Conservation (phyloP, 1,284 basidiomycete genomes). For the Ceratobasidium sp. region DNA sequence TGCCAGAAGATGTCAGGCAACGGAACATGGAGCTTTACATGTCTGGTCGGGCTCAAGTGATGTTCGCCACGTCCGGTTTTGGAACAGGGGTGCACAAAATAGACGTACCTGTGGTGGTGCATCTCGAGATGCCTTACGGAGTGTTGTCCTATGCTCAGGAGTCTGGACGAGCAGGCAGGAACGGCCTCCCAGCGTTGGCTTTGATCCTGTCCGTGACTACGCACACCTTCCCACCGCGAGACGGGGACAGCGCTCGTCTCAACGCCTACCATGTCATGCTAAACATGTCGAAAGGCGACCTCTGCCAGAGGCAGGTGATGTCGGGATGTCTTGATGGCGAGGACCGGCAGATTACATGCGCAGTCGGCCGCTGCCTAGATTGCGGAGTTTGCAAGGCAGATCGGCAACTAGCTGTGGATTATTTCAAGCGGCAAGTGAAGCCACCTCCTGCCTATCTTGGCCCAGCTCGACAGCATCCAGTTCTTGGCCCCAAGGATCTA, state of each 20-base stretch:
- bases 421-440: not conserved
- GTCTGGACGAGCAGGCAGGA: not conserved
- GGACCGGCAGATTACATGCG: no score
- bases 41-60: not conserved
- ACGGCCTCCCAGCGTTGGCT: not conserved
- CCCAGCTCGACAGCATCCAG: no score
- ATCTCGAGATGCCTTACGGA: not conserved
- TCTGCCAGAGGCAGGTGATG: no score
- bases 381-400: not conserved
- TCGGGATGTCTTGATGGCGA: no score
- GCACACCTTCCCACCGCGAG: not conserved
- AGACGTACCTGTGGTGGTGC: not conserved
- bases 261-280: not conserved
- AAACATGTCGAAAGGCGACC: not conserved
- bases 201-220: not conserved
- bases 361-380: not conserved
- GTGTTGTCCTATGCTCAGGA: not conserved
- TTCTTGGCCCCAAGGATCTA: no score
- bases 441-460: not conserved
- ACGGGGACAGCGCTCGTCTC: not conserved
- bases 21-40: not conserved
- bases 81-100: not conserved
- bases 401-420: no score
- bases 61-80: not conserved
- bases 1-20: not conserved